Percentiles rank a stretch among this genome's conserved stretches.
phyloP scores from a whole-genome alignment of 768 basidiomycete genomes.

The Rhodotorula diobovata region DNA sequence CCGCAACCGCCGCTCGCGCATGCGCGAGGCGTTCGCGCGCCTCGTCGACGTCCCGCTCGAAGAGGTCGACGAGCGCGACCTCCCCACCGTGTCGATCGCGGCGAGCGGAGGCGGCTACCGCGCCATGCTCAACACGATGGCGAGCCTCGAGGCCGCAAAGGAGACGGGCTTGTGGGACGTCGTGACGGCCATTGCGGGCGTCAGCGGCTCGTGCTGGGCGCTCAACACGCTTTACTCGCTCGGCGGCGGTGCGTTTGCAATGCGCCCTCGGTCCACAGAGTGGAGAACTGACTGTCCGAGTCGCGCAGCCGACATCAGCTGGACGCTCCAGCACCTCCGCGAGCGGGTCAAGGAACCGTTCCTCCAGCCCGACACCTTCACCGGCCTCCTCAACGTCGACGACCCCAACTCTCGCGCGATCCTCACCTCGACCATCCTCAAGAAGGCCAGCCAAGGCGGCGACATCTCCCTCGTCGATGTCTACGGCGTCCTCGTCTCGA shows the following conservation, averaged over 20 bases:
- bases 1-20: conserved; percentile 40
- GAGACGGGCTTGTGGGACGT: conserved; percentile 43
- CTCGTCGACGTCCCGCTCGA: conserved; percentile 41
- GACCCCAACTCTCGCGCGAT: conserved; percentile 33
- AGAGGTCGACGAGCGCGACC: conserved; percentile 45
- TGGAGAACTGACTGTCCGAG: background rate
- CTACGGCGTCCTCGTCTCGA: conserved; percentile 44
- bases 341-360: conserved; percentile 43
- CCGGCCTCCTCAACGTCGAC: conserved; percentile 11
- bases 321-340: conserved; percentile 41
- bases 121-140: conserved; percentile 46
- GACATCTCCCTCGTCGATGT: conserved; percentile 42
- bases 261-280: too few relatives aligned
- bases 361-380: conserved; percentile 43
- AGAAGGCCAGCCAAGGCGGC: conserved; percentile 39
- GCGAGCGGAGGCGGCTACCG: conserved; percentile 44
- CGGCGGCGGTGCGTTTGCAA: conserved; percentile 22
- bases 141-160: conserved; percentile 42
- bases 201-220: conserved; percentile 45
- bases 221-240: conserved; percentile 44
- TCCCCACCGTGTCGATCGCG: conserved; percentile 46
- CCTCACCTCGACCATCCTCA: conserved; percentile 43
- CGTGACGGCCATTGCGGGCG: conserved; percentile 44
- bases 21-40: conserved; percentile 43
- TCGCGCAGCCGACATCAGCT: background rate